Conservation (phyloP, 192 early-diverging fungal species). For the Podila clonocystis region DNA sequence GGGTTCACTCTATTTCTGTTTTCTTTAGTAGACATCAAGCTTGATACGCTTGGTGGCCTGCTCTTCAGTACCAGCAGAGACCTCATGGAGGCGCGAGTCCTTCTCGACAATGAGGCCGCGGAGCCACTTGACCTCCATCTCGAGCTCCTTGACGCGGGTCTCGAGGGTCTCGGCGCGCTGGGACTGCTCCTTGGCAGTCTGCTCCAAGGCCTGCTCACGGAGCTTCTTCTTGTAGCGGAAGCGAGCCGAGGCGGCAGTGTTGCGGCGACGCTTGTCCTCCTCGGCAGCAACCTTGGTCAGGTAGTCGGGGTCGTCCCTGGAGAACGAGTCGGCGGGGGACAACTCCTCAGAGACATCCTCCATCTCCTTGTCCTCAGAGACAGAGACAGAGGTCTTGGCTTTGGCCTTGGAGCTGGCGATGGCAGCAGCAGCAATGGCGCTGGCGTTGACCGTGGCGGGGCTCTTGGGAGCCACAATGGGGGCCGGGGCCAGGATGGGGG, state of each 20-base stretch:
- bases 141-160: slow-evolving; percentile 83
- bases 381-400: background rate
- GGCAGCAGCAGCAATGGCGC: slow-evolving; percentile 29
- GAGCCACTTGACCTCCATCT: slow-evolving; percentile 93
- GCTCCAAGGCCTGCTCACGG: slow-evolving; percentile 88
- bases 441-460: slow-evolving; percentile 33
- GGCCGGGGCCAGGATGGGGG: background rate
- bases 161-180: slow-evolving; percentile 79
- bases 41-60: slow-evolving; percentile 49
- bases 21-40: slow-evolving; percentile 41
- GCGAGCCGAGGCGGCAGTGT: slow-evolving; percentile 94
- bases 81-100: slow-evolving; percentile 58
- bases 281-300: slow-evolving; percentile 59
- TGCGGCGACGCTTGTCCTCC: slow-evolving; percentile 93
- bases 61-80: slow-evolving; percentile 32
- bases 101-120: slow-evolving; percentile 87
- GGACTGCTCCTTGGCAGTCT: slow-evolving; percentile 82
- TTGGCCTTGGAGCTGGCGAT: slow-evolving; percentile 14
- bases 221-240: slow-evolving; percentile 98
- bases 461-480: slow-evolving; percentile 34
- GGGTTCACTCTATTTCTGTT: background rate
- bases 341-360: slow-evolving; percentile 13
- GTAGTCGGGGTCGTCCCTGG: slow-evolving; percentile 44
- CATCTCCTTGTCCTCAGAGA: slow-evolving; percentile 6
- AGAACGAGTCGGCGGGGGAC: slow-evolving; percentile 23